These are phyloP conservation scores for Salix caprea DNA, from an alignment of 345 rosid species.

Conservation along the genomic window DNA sequence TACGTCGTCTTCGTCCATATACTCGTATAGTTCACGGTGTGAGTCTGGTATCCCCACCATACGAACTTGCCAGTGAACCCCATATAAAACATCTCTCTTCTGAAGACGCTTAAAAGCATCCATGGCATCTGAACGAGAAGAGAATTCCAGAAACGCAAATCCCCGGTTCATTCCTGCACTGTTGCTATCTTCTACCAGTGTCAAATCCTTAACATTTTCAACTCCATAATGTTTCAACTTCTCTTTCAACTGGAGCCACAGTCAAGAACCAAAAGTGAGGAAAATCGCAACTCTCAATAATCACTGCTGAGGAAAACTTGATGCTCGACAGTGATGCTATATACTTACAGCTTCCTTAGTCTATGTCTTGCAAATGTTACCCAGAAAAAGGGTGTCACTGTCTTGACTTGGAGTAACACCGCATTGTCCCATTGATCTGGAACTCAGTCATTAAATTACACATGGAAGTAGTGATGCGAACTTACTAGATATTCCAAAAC, in stretches of 20 bases:
- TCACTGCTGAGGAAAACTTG: slow-evolving; percentile 9
- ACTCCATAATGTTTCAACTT: slow-evolving; percentile 95
- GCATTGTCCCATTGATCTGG: slow-evolving; percentile 95
- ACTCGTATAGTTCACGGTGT: too few species aligned
- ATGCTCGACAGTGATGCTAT: slow-evolving; percentile 15
- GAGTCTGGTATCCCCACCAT: too few species aligned
- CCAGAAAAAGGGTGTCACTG: slow-evolving; percentile 90
- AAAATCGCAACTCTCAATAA: slow-evolving; percentile 3
- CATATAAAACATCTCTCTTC: too few species aligned
- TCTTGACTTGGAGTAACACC: slow-evolving; percentile 96
- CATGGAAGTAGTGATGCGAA: slow-evolving; percentile 25
- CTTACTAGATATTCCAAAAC: slow-evolving; percentile 30
- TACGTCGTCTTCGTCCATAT: too few species aligned
- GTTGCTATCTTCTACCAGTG: slow-evolving; percentile 93
- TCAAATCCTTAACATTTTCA: slow-evolving; percentile 77
- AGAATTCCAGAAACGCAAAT: slow-evolving; percentile 93
- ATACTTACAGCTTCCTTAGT: slow-evolving; percentile 89
- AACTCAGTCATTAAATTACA: slow-evolving; percentile 39
- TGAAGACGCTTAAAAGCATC: too few species aligned
- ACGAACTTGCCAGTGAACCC: too few species aligned
- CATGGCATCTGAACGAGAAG: slow-evolving; percentile 93
- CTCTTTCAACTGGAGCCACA: slow-evolving; percentile 74
- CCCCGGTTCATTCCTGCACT: slow-evolving; percentile 85
- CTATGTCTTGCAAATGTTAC: slow-evolving; percentile 97
- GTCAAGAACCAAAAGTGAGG: slow-evolving; percentile 29